phyloP scores from a whole-genome alignment of 768 basidiomycete genomes.

The Boletus rubescentipes region DNA sequence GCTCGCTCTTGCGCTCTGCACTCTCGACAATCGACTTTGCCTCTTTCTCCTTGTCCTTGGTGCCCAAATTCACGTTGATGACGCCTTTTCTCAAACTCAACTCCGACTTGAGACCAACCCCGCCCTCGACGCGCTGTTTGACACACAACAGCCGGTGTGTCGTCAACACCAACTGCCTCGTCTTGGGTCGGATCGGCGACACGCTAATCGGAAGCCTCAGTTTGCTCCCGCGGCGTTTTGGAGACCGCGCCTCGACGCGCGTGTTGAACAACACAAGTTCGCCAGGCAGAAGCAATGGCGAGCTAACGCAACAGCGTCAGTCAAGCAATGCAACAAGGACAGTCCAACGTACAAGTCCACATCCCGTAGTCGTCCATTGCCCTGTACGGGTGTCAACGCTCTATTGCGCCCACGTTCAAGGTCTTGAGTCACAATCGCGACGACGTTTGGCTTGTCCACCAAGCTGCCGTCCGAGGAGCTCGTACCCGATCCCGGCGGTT shows the following conservation, averaged over 20 bases:
- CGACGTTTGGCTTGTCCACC: slow-evolving; percentile 34
- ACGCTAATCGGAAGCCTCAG: slow-evolving; percentile 52
- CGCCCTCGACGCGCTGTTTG: slow-evolving; percentile 42
- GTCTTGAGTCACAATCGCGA: slow-evolving; percentile 35
- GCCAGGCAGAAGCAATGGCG: slow-evolving; percentile 39
- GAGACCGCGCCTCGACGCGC: slow-evolving; percentile 51
- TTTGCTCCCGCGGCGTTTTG: slow-evolving; percentile 57
- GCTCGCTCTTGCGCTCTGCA: slow-evolving; percentile 52
- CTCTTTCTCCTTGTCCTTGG: slow-evolving; percentile 40
- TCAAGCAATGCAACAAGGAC: neutral
- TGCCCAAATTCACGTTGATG: slow-evolving; percentile 1
- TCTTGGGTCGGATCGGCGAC: slow-evolving; percentile 46
- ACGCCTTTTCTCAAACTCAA: slow-evolving; percentile 37
- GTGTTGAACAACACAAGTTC: slow-evolving; percentile 54
- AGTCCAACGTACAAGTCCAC: slow-evolving; percentile 44
- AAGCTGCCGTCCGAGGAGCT: slow-evolving; percentile 53
- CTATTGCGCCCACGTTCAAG: slow-evolving; percentile 52
- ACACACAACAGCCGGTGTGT: slow-evolving; percentile 56
- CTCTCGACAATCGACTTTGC: slow-evolving; percentile 43
- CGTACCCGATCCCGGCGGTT: slow-evolving; percentile 37
- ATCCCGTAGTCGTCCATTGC: slow-evolving; percentile 37
- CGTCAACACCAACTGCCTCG: slow-evolving; percentile 57
- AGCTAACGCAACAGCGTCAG: slow-evolving; percentile 27
- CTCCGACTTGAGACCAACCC: slow-evolving; percentile 51
- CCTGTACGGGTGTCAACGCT: slow-evolving; percentile 53